Evolutionary conservation across 1,139 yeast species (phyloP), one percentile per base, ranked within the genome.

Genomic region (Zygoascus meyerae): DNA sequence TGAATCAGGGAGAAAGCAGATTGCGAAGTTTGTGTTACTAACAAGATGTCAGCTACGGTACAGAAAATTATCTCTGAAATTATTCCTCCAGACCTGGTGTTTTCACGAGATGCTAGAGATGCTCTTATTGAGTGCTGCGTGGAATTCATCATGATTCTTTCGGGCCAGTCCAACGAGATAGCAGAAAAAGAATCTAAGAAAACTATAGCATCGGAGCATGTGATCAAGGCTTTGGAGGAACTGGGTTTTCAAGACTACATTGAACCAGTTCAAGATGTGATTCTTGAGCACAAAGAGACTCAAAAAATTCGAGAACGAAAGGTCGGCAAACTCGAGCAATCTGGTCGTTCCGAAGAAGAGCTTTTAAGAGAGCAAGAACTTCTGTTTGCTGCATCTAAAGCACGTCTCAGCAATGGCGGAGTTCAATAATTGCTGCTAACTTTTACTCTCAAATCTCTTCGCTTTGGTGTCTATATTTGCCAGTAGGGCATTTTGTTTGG

Each of bases 121-220:
- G 95, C 95, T 46, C 78, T 92, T 41, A 92, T 95, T 40, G 97
- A 92, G 63, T 89, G 97, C 64, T 90, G 97, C 59, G 89, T 92
- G 48, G 97, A 89, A 66, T 92, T 92, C 62, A 84, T 94, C 51
- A 92, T 92, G 95, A 87, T 92, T 54, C 71, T 92, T 44, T 85
- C 96, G 10, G 86, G 95, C 2, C 95, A 89, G 66, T 85, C 94
- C 51, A 90, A 94, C 61, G 98, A 94, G 55, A 87, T 92, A 55
- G 97, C 98, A 1, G 98, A 92, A 61, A 85, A 85, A 59, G 98
- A 92, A 62, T 83, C 95, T 45, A 92, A 92, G 66, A 94, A 92
- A 67, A 92, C 99, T 7, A 92, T 92, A 46, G 95, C 97, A 1
- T 84, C 95, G 1, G 98, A 92, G 63, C 99, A 92, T 65, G 97